A percentile compares a stretch with the other conserved stretches of the same genome.
These are phyloP conservation scores for Conticribra guillardii DNA, from an alignment of 108 stramenopile species.

Conservation along the genomic window DNA sequence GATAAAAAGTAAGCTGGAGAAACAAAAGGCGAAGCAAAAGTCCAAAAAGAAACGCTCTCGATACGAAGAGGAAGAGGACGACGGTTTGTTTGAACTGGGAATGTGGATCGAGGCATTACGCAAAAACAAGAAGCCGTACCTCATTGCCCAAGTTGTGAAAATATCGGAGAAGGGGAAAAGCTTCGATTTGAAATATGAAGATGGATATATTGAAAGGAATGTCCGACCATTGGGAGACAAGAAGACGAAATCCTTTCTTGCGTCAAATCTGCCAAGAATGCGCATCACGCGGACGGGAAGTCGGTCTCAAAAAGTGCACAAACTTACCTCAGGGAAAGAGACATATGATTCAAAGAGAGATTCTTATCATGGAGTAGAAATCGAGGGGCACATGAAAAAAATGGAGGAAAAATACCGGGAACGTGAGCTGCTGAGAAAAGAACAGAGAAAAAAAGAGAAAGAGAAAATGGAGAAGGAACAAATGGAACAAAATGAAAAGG, in stretches of 20 bases:
- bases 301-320: conserved; percentile 41
- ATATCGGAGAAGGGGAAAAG: conserved; percentile 64
- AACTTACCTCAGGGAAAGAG: conserved; percentile 62
- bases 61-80: conserved; percentile 13
- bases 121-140: conserved; percentile 81
- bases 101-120: conserved; percentile 92
- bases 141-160: conserved; percentile 83
- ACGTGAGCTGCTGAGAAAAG: conserved; percentile 70
- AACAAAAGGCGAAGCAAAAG: conserved; percentile 41
- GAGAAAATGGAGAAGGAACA: conserved; percentile 38
- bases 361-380: conserved; percentile 89
- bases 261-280: conserved; percentile 84
- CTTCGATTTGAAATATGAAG: conserved; percentile 84
- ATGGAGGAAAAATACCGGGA: conserved; percentile 62
- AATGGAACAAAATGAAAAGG: conserved; percentile 31
- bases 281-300: conserved; percentile 86
- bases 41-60: conserved; percentile 4
- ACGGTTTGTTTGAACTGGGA: conserved; percentile 56
- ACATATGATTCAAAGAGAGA: conserved; percentile 93
- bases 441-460: conserved; percentile 56
- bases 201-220: conserved; percentile 73
- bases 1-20: conserved; percentile 47
- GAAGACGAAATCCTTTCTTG: conserved; percentile 17
- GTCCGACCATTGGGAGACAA: conserved; percentile 57
- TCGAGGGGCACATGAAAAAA: conserved; percentile 61